These are phyloP conservation scores for Fusarium brachygibbosum DNA, from an alignment of 2,329 filamentous ascomycete genomes.

Conservation along the genomic window DNA sequence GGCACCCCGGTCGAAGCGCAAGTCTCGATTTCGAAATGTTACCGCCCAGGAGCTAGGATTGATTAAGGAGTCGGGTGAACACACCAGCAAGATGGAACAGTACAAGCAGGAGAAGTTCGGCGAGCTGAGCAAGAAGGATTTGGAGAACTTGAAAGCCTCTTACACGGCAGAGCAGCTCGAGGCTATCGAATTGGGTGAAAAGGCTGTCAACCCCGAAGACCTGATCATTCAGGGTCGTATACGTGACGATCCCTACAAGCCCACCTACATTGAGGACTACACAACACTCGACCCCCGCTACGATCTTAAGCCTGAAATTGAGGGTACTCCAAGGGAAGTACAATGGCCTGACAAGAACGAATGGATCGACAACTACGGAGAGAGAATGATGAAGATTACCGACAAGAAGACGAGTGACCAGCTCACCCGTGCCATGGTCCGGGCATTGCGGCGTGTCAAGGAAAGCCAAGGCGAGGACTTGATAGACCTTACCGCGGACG, in stretches of 20 bases:
- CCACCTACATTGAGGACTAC: constrained; percentile 87
- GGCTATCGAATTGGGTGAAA: constrained; percentile 85
- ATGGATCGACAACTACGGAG: constrained; percentile 67
- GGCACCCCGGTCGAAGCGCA: constrained; percentile 60
- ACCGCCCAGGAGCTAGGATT: constrained; percentile 67
- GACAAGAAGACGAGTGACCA: constrained; percentile 60
- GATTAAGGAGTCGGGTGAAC: constrained; percentile 50
- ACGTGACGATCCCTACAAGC: constrained; percentile 77
- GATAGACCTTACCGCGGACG: constrained; percentile 65
- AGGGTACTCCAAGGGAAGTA: constrained; percentile 64
- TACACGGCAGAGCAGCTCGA: constrained; percentile 87
- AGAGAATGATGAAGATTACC: constrained; percentile 60
- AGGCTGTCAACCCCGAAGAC: constrained; percentile 80
- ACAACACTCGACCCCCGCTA: constrained; percentile 80
- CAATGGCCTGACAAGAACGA: constrained; percentile 74
- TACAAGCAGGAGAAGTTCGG: constrained; percentile 66
- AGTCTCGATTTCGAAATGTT: constrained; percentile 67
- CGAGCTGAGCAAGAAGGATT: constrained; percentile 76
- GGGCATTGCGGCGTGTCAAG: constrained; percentile 60
- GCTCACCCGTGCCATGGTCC: constrained; percentile 58
- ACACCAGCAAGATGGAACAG: constrained; percentile 57
- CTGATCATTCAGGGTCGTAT: constrained; percentile 78
- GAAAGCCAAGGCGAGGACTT: constrained; percentile 58
- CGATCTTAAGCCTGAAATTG: constrained; percentile 73
- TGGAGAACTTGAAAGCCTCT: constrained; percentile 69